These are phyloP conservation scores for Collariella sp. DNA, from an alignment of 495 filamentous ascomycete genomes.

Conservation along the genomic window DNA sequence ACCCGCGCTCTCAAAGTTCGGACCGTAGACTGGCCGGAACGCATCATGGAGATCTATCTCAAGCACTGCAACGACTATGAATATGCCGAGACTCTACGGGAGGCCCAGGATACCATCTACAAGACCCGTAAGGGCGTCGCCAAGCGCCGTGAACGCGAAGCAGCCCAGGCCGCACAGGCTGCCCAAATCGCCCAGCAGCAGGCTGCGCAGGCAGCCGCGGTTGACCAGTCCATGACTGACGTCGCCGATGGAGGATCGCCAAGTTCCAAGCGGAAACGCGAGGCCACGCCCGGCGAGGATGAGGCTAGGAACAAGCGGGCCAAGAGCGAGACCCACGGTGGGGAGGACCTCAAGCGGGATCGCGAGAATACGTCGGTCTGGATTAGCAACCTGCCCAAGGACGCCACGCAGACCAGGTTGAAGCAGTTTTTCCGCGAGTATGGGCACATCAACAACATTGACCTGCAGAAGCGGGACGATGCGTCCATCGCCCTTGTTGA, in stretches of 20 bases:
- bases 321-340: slow-evolving; percentile 39
- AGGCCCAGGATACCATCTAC: slow-evolving; percentile 59
- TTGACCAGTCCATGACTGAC: slow-evolving; percentile 25
- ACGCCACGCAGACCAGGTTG: slow-evolving; percentile 60
- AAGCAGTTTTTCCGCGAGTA: slow-evolving; percentile 87
- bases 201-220: slow-evolving; percentile 18
- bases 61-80: slow-evolving; percentile 86
- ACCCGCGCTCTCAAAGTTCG: slow-evolving; percentile 59
- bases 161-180: slow-evolving; percentile 43
- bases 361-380: slow-evolving; percentile 82
- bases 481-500: slow-evolving; percentile 70
- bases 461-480: slow-evolving; percentile 50
- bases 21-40: slow-evolving; percentile 86
- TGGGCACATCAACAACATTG: slow-evolving; percentile 70
- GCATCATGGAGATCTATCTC: slow-evolving; percentile 71
- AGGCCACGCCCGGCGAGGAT: slow-evolving; percentile 37
- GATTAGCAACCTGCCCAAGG: slow-evolving; percentile 62
- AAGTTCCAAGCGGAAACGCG: slow-evolving; percentile 63
- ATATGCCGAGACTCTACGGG: slow-evolving; percentile 58
- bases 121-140: slow-evolving; percentile 53
- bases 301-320: slow-evolving; percentile 49
- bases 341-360: slow-evolving; percentile 55
- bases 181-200: slow-evolving; percentile 6
- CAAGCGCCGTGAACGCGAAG: slow-evolving; percentile 60
- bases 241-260: slow-evolving; percentile 17